Base-by-base conservation (phyloP, 495 filamentous ascomycete species). In the Neurospora sp. region DNA sequence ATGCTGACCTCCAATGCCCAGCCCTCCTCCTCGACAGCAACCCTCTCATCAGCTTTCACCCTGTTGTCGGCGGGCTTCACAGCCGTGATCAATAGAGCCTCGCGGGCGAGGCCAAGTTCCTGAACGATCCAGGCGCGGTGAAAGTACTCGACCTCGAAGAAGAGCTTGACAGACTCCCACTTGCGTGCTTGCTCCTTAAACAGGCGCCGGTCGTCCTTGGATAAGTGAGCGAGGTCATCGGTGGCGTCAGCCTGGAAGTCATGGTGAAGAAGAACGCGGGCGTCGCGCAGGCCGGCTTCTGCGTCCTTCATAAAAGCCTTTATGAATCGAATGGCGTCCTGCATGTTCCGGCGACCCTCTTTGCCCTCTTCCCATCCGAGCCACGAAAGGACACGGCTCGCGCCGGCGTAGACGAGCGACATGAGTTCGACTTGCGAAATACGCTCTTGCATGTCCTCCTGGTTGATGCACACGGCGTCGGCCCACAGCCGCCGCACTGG, bases 401-500 rank as follows among this genome's bases (percentile, higher is more conserved):
- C 79, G 45, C 70, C 62, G 39, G 42, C 69, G 39, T 81, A 84
- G 72, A 84, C 79, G 59, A 69, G 76, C 36, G 74, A 75, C 82
- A 83, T 83, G 71, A 83, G 76, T 69, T 76, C 76, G n/a, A 83
- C 74, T 70, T 83, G 81, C 11, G 76, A 73, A 13, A 74, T 74
- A 42, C 81, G 81, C 74, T 83, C 82, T 9, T 73, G 39, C 15
- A 74, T 37, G 70, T 82, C 77, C 13, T 79, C 73, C 69, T 83
- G 81, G 73, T 83, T 80, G 72, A 82, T 80, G 69, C 81, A 83
- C 42, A 83, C 72, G 40, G 81, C 81, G 70, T 81, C 81, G 62
- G 79, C 81, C 82, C 82, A 83, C 11, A 82, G 70, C 38, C 73
- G 45, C 11, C 74, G 74, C 31, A 70, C 70, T 43, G 15, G 40